Conservation (phyloP, 495 filamentous ascomycete species). For the Aspergillus leporis region DNA sequence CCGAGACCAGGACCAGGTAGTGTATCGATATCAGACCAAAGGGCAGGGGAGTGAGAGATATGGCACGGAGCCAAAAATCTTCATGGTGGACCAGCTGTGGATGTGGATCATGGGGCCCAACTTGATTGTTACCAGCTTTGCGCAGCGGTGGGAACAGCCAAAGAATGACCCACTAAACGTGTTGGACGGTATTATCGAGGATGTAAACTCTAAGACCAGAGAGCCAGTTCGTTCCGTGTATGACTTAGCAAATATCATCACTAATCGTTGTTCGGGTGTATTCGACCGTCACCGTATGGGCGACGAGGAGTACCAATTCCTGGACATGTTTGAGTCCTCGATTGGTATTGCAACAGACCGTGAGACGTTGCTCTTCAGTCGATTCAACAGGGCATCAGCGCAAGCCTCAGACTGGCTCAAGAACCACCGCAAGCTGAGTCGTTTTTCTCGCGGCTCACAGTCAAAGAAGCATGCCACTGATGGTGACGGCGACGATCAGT, state of each 20-base stretch:
- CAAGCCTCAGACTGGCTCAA: conserved; percentile 63
- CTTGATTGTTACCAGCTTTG: conserved; percentile 66
- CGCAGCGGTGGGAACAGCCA: conserved; percentile 69
- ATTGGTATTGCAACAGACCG: conserved; percentile 65
- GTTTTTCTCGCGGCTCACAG: conserved; percentile 33
- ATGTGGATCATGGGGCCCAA: conserved; percentile 68
- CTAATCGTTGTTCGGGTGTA: conserved; percentile 61
- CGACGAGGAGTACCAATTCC: conserved; percentile 65
- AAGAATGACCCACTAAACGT: conserved; percentile 68
- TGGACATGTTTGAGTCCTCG: conserved; percentile 71
- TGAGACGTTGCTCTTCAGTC: conserved; percentile 63
- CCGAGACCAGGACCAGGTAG: conserved; percentile 69
- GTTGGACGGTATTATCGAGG: conserved; percentile 64
- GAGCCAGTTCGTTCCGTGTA: conserved; percentile 63
- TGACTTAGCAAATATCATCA: conserved; percentile 66
- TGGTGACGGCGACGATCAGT: conserved; percentile 17
- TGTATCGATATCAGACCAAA: conserved; percentile 61
- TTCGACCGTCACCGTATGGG: conserved; percentile 64
- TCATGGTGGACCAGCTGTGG: conserved; percentile 78
- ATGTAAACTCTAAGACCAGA: conserved; percentile 68
- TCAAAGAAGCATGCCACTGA: conserved; percentile 23
- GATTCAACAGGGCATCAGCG: conserved; percentile 62
- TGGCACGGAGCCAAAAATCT: conserved; percentile 60
- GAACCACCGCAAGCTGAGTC: conserved; percentile 54
- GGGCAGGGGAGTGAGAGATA: conserved; percentile 30